Conservation (phyloP, 2,329 filamentous ascomycete species). For the Aspergillus melleus region DNA sequence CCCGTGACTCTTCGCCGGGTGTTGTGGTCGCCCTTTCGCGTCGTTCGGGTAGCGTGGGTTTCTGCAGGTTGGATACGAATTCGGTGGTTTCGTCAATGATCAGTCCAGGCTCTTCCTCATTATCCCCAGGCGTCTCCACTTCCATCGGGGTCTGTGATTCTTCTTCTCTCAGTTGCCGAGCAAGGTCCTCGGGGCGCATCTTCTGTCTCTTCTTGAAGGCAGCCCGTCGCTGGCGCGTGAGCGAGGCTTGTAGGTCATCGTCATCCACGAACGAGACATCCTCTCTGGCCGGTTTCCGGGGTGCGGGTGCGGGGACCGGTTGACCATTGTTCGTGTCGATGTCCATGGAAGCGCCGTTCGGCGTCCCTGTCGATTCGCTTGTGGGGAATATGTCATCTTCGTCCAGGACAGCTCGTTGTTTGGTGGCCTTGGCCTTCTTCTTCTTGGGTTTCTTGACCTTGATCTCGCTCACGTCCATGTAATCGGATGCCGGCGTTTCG, state of each 20-base stretch:
- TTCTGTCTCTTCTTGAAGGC: constrained; percentile 92
- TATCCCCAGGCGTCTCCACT: constrained; percentile 58
- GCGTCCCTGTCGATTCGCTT: constrained; percentile 31
- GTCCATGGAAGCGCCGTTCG: constrained; percentile 66
- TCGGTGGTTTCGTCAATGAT: constrained; percentile 96
- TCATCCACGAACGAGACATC: constrained; percentile 79
- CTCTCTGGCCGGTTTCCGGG: constrained; percentile 65
- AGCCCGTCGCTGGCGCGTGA: constrained; percentile 78
- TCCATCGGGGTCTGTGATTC: constrained; percentile 54
- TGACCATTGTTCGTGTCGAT: constrained; percentile 61
- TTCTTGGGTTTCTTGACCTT: constrained; percentile 95
- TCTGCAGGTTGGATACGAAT: constrained; percentile 83
- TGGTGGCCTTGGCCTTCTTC: constrained; percentile 72
- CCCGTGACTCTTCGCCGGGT: constrained; percentile 33
- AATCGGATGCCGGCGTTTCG: constrained; percentile 75
- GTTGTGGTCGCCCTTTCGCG: constrained; percentile 40
- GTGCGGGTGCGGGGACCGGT: constrained; percentile 33
- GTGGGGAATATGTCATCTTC: constrained; percentile 57
- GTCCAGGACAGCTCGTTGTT: constrained; percentile 63
- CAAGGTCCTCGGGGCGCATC: constrained; percentile 81
- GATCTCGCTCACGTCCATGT: constrained; percentile 79
- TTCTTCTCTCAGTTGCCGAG: constrained; percentile 72
- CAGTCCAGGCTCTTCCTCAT: constrained; percentile 63
- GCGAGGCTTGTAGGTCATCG: constrained; percentile 82
- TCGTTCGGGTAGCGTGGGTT: constrained; percentile 60